phyloP scores from a whole-genome alignment of 78 protist species.

The Carpediemonas membranifera region DNA sequence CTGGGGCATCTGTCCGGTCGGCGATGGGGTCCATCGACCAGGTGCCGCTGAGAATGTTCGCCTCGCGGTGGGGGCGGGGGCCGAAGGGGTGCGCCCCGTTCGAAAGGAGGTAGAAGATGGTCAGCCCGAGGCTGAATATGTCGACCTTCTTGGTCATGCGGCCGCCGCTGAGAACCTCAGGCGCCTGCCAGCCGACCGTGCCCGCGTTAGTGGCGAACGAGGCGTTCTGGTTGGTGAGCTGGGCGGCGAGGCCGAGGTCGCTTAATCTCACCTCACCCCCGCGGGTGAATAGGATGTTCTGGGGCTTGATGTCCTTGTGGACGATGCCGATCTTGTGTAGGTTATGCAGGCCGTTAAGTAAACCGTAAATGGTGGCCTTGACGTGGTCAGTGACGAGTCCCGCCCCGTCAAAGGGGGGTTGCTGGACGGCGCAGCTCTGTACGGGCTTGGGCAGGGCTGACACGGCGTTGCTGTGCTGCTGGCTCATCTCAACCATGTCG shows the following conservation, averaged over 20 bases:
- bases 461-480: too few species aligned
- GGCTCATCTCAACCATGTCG: not conserved
- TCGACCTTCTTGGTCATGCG: conserved; percentile 53
- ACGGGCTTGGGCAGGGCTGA: too few species aligned
- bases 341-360: conserved; percentile 24
- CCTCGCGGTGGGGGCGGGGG: conserved; percentile 39
- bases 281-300: conserved; percentile 27
- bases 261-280: conserved; percentile 11
- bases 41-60: conserved; percentile 38
- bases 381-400: not conserved
- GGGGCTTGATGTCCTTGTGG: too few species aligned
- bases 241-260: conserved; percentile 32
- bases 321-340: conserved; percentile 38
- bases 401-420: too few species aligned
- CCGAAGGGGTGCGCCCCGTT: conserved; percentile 63
- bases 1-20: not conserved
- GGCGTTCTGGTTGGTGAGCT: conserved; percentile 31
- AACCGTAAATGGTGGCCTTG: not conserved
- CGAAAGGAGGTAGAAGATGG: conserved; percentile 47
- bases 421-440: too few species aligned
- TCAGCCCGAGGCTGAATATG: conserved; percentile 58
- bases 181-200: conserved; percentile 68
- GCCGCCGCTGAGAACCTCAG: conserved; percentile 41
- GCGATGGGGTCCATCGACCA: conserved; percentile 14
- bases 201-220: conserved; percentile 33